These are phyloP conservation scores for Pyrus communis DNA, from an alignment of 306 rosid genomes.

Conservation along the genomic window DNA sequence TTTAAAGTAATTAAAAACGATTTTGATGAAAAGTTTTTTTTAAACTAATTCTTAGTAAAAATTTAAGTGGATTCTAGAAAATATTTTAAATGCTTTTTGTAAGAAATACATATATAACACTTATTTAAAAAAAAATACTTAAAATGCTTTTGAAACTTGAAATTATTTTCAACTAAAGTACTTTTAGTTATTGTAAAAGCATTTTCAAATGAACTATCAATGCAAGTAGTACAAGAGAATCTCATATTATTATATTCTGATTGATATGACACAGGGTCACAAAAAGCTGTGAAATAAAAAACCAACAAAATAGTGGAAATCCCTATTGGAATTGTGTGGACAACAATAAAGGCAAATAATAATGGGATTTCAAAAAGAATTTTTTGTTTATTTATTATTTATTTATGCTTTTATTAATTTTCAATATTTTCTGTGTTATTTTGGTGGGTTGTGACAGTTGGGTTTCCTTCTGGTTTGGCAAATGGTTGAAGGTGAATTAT, in stretches of 20 bases:
- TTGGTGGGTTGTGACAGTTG: not conserved
- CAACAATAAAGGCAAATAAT: not conserved
- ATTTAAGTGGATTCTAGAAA: too few species aligned
- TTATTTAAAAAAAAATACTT: rapidly evolving
- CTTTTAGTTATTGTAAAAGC: too few species aligned
- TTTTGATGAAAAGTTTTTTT: too few species aligned
- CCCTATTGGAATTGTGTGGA: not conserved
- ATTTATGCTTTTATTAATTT: too few species aligned
- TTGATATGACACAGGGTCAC: not conserved
- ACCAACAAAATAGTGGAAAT: conserved; percentile 1
- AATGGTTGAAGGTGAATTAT: not conserved
- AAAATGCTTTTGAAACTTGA: rapidly evolving
- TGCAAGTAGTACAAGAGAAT: not conserved
- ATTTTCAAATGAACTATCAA: too few species aligned
- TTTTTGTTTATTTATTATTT: not conserved
- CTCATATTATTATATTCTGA: not conserved
- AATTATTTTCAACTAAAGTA: too few species aligned
- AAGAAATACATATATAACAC: too few species aligned
- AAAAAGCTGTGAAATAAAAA: not conserved
- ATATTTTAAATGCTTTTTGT: rapidly evolving
- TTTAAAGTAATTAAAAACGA: rapidly evolving
- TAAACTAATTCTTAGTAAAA: too few species aligned
- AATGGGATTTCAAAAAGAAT: not conserved
- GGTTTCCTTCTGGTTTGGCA: not conserved
- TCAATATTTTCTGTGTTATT: not conserved